Evolutionary conservation across 805 yeast species (phyloP).

Genomic region (Starmerella scarabaei): DNA sequence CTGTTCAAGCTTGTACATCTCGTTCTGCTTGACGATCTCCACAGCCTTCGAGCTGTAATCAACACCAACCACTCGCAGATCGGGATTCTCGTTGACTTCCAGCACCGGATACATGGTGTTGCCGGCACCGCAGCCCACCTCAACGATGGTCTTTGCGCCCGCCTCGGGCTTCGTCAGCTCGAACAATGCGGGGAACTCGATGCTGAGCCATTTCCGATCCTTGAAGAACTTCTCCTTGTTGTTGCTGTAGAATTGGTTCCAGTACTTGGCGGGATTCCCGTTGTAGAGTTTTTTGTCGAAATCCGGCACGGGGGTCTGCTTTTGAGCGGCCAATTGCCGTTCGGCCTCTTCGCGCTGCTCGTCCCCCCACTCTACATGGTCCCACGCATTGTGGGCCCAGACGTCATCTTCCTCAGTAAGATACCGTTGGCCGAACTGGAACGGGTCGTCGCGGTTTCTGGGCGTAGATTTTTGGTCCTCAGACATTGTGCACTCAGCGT

Average conservation of each 20-base stretch:
- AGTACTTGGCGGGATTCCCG: slow-evolving; percentile 77
- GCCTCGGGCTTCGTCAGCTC: slow-evolving; percentile 61
- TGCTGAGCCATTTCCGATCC: slow-evolving; percentile 89
- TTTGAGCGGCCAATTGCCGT: slow-evolving; percentile 59
- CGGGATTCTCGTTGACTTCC: slow-evolving; percentile 67
- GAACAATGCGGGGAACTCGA: slow-evolving; percentile 80
- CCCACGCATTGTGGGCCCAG: slow-evolving; percentile 91
- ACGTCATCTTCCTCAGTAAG: slow-evolving; percentile 59
- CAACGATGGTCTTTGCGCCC: slow-evolving; percentile 64
- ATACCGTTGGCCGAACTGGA: slow-evolving; percentile 78
- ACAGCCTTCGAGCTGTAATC: slow-evolving; percentile 88
- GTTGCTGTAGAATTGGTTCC: slow-evolving; percentile 89
- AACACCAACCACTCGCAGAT: slow-evolving; percentile 63
- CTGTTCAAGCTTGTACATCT: slow-evolving; percentile 42
- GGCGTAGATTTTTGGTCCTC: not conserved
- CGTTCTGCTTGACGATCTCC: slow-evolving; percentile 59
- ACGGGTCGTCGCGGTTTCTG: slow-evolving; percentile 56
- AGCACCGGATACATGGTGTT: slow-evolving; percentile 89
- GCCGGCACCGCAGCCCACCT: slow-evolving; percentile 97
- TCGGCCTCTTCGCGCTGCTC: slow-evolving; percentile 70
- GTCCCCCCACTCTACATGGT: slow-evolving; percentile 94
- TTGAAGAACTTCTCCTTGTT: slow-evolving; percentile 90
- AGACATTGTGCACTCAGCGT: not conserved
- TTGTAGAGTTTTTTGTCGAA: slow-evolving; percentile 68
- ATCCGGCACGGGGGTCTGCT: slow-evolving; percentile 72